Evolutionary conservation across 768 basidiomycete species (phyloP), one percentile per base, ranked within the genome.

Genomic region (Punctularia strigosozonata): DNA sequence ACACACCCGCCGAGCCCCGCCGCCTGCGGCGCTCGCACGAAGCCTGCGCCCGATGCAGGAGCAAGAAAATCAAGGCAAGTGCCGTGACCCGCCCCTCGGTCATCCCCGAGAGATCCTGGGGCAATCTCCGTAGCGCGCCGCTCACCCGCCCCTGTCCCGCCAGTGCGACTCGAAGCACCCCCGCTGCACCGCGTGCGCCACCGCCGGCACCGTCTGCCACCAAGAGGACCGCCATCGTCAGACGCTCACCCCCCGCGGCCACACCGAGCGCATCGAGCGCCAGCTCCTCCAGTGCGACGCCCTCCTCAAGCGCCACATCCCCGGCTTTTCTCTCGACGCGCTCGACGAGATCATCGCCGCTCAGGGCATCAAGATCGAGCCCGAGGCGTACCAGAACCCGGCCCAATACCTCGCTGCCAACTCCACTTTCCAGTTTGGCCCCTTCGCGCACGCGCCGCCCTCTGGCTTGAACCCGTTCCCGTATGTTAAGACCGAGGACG

Each of bases 131-230:
- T 24, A 8, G 18, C 19, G 6, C 36, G 23, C 36, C 19, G 18
- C 6, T 55, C 50, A 46, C 51, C 48, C 48, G 45, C 39, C 50
- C 41, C 50, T 47, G 21, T 17, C 38, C 31, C 3, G 8, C 36
- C 54, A 90, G 87, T 90, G 87, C 70, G 87, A 90, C 60, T 88
- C 85, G 5, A 88, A 87, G 55, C 84, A 87, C 57, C 87, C 87
- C 25, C 64, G 80, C 58, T 90, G 87, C 54, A 83, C 82, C 14
- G 82, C 87, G 25, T 90, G 87, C 54, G 74, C 80, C 26, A 80
- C 80, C 6, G 83, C 86, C 0, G 80, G 80, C 47, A 80, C 79
- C 0, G 57, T 70, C 31, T 90, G 87, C 63, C 77, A 88, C 53
- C 87, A 90, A 55, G 87, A 90, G 52, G 87, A 90, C 63, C 66